phyloP scores from a whole-genome alignment of 805 yeast species.

The Wickerhamiella cacticola region DNA sequence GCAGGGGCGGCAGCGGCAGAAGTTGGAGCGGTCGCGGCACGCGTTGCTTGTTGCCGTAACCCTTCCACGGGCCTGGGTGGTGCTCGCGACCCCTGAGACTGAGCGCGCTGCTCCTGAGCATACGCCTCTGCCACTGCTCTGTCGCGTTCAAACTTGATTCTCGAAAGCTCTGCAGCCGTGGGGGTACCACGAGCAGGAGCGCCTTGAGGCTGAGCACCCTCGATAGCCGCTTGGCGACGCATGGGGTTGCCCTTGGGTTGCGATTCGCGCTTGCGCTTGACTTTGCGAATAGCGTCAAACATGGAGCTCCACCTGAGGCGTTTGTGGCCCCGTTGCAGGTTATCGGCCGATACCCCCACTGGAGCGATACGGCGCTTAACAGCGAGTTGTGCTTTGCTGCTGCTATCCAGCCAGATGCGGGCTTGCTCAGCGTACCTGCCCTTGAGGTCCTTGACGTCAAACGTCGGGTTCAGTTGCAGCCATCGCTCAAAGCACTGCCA shows the following conservation, averaged over 20 bases:
- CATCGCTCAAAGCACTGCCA: slow-evolving; percentile 99
- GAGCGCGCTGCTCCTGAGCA: slow-evolving; percentile 24
- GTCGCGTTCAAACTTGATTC: slow-evolving; percentile 75
- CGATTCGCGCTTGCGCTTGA: slow-evolving; percentile 79
- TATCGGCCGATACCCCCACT: slow-evolving; percentile 83
- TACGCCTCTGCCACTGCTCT: slow-evolving; percentile 59
- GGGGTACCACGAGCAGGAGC: slow-evolving; percentile 35
- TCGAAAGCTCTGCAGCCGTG: slow-evolving; percentile 75
- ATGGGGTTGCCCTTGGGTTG: slow-evolving; percentile 44
- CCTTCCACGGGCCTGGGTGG: background rate
- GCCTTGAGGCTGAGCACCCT: slow-evolving; percentile 20
- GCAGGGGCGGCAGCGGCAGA: background rate
- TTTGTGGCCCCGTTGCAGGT: slow-evolving; percentile 85
- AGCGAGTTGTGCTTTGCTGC: slow-evolving; percentile 76
- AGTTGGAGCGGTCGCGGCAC: background rate
- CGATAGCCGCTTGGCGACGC: slow-evolving; percentile 31
- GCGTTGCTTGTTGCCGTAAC: background rate
- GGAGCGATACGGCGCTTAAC: slow-evolving; percentile 85
- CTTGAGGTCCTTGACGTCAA: slow-evolving; percentile 74
- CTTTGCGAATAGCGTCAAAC: slow-evolving; percentile 88
- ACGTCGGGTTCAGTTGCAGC: slow-evolving; percentile 80
- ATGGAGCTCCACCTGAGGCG: slow-evolving; percentile 91
- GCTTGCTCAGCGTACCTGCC: slow-evolving; percentile 77
- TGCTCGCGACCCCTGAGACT: slow-evolving; percentile 7
- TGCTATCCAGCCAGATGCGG: slow-evolving; percentile 84